Conservation (phyloP, 768 basidiomycete genomes). For the Naganishia kalamii region DNA sequence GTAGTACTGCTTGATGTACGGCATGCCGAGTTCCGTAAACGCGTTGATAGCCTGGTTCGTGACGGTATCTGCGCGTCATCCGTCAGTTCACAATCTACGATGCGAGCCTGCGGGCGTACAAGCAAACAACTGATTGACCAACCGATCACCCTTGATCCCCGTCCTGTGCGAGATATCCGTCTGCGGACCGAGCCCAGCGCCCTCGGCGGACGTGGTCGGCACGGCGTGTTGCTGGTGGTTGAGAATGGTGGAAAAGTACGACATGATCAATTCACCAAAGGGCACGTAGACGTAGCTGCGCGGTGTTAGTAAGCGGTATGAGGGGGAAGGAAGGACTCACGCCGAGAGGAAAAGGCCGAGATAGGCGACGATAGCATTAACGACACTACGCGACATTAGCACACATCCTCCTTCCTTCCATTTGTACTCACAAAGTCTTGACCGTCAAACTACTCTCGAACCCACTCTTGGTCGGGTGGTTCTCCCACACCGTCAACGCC, state of each 20-base stretch:
- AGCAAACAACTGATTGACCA: slow-evolving; percentile 89
- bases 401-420: not conserved
- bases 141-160: slow-evolving; percentile 47
- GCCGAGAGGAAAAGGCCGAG: slow-evolving; percentile 87
- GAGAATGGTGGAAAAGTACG: slow-evolving; percentile 42
- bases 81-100: not conserved
- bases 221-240: slow-evolving; percentile 8
- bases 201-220: slow-evolving; percentile 38
- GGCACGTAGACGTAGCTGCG: slow-evolving; percentile 74
- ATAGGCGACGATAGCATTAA: slow-evolving; percentile 83
- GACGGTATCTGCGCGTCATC: slow-evolving; percentile 48
- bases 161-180: slow-evolving; percentile 27
- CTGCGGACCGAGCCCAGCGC: slow-evolving; percentile 37
- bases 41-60: slow-evolving; percentile 56
- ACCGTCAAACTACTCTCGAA: slow-evolving; percentile 73
- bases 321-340: not conserved
- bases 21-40: slow-evolving; percentile 72
- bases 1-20: slow-evolving; percentile 64
- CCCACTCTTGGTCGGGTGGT: slow-evolving; percentile 72
- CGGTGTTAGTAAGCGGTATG: slow-evolving; percentile 3
- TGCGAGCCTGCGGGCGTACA: slow-evolving; percentile 39
- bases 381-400: slow-evolving; percentile 47
- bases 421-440: slow-evolving; percentile 63
- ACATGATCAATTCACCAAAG: slow-evolving; percentile 79
- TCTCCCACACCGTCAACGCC: slow-evolving; percentile 79